Percentiles rank a stretch among this genome's conserved stretches.
Evolutionary conservation across 331 rosid genomes (phyloP).

Genomic region (Stylosanthes scabra): DNA sequence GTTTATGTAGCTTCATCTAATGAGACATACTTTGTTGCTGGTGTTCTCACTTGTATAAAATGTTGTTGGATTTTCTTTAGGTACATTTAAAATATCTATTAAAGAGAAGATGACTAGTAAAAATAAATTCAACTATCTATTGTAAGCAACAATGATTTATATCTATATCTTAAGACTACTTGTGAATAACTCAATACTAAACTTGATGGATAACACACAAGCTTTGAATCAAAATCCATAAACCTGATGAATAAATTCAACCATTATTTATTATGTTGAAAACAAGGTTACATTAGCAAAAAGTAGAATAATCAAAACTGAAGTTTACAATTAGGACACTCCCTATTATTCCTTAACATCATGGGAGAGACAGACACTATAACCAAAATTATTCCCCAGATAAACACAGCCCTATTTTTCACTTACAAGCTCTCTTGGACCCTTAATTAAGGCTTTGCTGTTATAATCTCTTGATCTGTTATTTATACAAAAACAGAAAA

Average conservation of each 20-base stretch:
- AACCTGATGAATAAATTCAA: slow-evolving; percentile 31
- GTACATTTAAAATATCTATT: not conserved
- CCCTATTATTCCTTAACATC: slow-evolving; percentile 49
- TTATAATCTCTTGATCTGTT: slow-evolving; percentile 35
- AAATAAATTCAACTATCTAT: too few species aligned
- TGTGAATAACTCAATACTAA: too few species aligned
- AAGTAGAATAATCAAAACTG: slow-evolving; percentile 35
- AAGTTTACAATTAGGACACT: slow-evolving; percentile 47
- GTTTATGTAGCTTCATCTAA: too few species aligned
- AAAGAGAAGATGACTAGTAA: not conserved
- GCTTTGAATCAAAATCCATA: slow-evolving; percentile 5
- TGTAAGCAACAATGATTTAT: too few species aligned
- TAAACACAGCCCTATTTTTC: slow-evolving; percentile 40
- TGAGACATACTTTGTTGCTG: too few species aligned
- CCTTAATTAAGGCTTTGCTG: slow-evolving; percentile 45
- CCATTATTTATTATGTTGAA: slow-evolving; percentile 49
- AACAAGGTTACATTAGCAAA: slow-evolving; percentile 40
- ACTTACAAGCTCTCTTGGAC: slow-evolving; percentile 35
- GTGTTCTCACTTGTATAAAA: not conserved
- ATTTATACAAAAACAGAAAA: slow-evolving; percentile 56
- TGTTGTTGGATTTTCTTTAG: slow-evolving; percentile 1
- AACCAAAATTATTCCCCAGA: slow-evolving; percentile 39
- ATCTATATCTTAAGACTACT: too few species aligned
- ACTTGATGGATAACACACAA: slow-evolving; percentile 19
- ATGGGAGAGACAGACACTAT: slow-evolving; percentile 43